These are phyloP conservation scores for Trichosporon faecale DNA, from an alignment of 1,284 basidiomycete species.

Conservation along the genomic window DNA sequence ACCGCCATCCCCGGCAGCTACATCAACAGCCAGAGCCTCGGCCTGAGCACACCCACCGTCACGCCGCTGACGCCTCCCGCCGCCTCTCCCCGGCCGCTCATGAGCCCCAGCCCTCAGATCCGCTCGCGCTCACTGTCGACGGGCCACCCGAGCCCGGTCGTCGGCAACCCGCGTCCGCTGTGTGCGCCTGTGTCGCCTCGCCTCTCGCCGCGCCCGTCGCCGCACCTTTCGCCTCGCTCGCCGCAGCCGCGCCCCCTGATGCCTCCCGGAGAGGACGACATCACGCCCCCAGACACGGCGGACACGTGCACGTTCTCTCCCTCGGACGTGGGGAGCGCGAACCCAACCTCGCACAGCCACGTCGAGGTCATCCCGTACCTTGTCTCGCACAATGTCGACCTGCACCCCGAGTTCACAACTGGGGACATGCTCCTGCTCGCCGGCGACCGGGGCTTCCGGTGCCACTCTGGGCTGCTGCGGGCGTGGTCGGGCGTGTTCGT, in stretches of 20 bases:
- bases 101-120: not conserved
- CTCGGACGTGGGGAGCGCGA: not conserved
- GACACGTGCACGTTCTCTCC: constrained; percentile 6
- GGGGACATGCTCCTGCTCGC: constrained; percentile 1
- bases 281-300: constrained; percentile 1
- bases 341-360: not conserved
- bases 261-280: not conserved
- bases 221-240: not conserved
- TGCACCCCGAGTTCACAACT: constrained; percentile 2
- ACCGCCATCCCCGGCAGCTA: constrained; percentile 1
- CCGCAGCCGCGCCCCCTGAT: constrained; percentile 3
- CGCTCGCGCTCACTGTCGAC: not conserved
- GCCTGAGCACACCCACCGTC: not conserved
- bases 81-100: not conserved
- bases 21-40: not conserved
- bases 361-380: not conserved
- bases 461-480: not conserved
- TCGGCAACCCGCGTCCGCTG: constrained; percentile 6
- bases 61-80: not conserved
- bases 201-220: not conserved
- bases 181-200: not conserved
- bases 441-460: not conserved
- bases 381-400: not conserved
- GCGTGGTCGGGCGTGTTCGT: constrained; percentile 11
- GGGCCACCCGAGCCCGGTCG: not conserved